These are phyloP conservation scores for Scheffersomyces segobiensis DNA, from an alignment of 1,139 yeast genomes.

Conservation along the genomic window DNA sequence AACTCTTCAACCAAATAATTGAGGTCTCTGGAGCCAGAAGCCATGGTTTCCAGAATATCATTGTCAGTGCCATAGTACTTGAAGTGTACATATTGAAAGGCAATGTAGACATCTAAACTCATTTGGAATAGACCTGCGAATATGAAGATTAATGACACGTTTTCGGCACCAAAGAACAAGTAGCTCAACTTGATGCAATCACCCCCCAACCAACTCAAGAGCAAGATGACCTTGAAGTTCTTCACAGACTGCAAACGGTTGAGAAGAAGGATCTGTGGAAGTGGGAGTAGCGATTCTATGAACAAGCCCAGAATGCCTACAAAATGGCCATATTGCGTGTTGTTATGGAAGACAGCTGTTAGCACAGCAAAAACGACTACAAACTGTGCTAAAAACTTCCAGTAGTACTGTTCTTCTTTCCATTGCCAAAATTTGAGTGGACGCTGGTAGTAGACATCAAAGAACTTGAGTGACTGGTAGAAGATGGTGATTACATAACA, in stretches of 20 bases:
- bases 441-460: constrained; percentile 68
- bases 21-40: neutral
- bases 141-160: constrained; percentile 68
- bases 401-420: constrained; percentile 60
- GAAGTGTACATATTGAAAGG: constrained; percentile 70
- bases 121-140: constrained; percentile 83
- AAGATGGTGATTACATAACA: constrained; percentile 15
- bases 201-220: constrained; percentile 87
- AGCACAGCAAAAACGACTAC: constrained; percentile 36
- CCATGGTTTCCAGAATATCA: neutral
- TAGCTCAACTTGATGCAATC: constrained; percentile 78
- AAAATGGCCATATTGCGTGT: constrained; percentile 48
- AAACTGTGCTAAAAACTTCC: constrained; percentile 65
- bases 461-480: constrained; percentile 49
- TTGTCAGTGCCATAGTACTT: constrained; percentile 11
- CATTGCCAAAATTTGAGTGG: constrained; percentile 85
- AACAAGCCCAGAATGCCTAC: constrained; percentile 75
- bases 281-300: constrained; percentile 79
- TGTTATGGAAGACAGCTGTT: constrained; percentile 46
- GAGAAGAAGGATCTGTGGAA: constrained; percentile 81
- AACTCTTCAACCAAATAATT: neutral
- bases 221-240: constrained; percentile 73
- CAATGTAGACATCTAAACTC: constrained; percentile 71
- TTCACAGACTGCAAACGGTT: constrained; percentile 68
- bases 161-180: constrained; percentile 68